Evolutionary conservation across 768 basidiomycete species (phyloP), one percentile per base, ranked within the genome.

Genomic region (Cystoderma amianthinum): DNA sequence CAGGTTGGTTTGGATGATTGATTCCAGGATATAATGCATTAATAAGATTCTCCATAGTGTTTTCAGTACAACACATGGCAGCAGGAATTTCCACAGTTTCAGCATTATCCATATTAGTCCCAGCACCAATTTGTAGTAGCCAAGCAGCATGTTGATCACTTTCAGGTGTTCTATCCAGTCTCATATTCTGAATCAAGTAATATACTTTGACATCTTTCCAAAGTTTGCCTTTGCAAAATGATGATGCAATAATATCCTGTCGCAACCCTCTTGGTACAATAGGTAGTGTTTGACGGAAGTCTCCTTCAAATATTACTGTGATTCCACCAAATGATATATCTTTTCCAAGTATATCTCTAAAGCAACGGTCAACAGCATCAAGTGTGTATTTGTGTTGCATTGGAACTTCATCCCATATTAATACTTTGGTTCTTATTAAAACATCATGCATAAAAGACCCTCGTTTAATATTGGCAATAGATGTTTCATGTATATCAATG

Each of bases 211-310:
- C 48, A 11, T 40, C 21, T 2, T 28, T 7, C 72, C 74, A 76
- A 0, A 74, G 49, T 13, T 20, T 69, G 73, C 6, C 49, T 43
- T 30, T 53, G 55, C 0, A 72, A 45, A 5, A 52, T 54, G 1
- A 62, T 63, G 38, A 19, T 44, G n/a, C n/a, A 2, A 73, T 54
- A 53, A 72, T 68, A 12, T 70, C 47, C 33, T 55, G 57, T 40
- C 60, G 32, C 19, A 55, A 48, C 1, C 68, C 71, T 47, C 59
- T 58, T 0, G 23, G 38, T 38, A 72, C 56, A 0, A 75, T 63
- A 25, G 71, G 71, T 1, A 74, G 57, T 2, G 53, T 72, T 46
- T 75, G 73, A 20, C 60, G 58, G 36, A 67, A 74, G 50, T 75
- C 69, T 1, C 69, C 72, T 38, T 64, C 67, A 60, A 73, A 68